A percentile compares a stretch with the other conserved stretches of the same genome.
Evolutionary conservation across 169 alveolate genomes (phyloP).

Genomic region (Perkinsus marinus): DNA sequence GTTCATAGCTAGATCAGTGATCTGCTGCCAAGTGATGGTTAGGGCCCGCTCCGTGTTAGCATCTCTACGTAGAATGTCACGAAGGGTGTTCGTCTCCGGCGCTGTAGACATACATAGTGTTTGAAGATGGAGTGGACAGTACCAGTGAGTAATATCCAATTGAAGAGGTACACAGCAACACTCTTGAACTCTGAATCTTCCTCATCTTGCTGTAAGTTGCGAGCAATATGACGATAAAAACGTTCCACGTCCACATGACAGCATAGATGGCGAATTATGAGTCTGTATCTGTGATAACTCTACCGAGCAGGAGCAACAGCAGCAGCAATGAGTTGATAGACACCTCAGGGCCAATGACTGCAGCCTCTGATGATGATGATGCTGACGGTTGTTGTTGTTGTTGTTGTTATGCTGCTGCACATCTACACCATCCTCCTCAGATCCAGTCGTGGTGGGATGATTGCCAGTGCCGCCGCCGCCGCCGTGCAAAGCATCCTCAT

Average conservation of each 20-base stretch:
- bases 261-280: neutral
- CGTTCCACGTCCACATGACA: neutral
- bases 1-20: neutral
- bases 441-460: neutral
- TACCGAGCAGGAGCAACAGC: neutral
- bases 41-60: neutral
- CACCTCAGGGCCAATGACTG: neutral
- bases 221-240: neutral
- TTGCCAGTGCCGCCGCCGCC: neutral
- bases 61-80: neutral
- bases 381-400: too few relatives aligned
- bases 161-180: neutral
- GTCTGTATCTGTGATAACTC: neutral
- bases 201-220: neutral
- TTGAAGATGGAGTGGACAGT: neutral
- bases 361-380: too few relatives aligned
- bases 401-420: neutral
- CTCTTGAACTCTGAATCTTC: neutral
- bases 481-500: neutral
- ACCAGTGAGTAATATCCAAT: neutral
- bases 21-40: neutral
- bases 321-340: too few relatives aligned
- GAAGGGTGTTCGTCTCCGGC: neutral
- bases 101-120: neutral
- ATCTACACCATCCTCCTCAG: neutral